Evolutionary conservation across 306 rosid species (phyloP), one percentile per base, ranked within the genome.

Genomic region (Cicer arietinum): DNA sequence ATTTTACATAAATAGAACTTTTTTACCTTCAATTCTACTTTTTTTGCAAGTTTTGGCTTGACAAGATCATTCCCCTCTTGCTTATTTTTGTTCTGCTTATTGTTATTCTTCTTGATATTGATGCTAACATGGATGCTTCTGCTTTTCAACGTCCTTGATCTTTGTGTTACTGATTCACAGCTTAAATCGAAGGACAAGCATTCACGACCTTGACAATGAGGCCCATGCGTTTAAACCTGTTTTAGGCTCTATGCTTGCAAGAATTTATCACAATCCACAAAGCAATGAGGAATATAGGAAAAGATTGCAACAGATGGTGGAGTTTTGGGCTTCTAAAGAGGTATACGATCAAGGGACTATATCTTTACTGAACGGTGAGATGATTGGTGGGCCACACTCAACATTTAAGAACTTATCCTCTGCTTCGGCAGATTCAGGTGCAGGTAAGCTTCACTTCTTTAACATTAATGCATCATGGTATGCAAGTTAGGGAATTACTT

Each of bases 221-320:
- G 89, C 99, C 69, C 92, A 84, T 77, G 97, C 99, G 0, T 86
- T 94, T 37, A 88, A 83, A 67, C 95, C 96, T 78, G 90, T 89
- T 69, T 83, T 94, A 80, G 99, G 99, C 62, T 79, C 97, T 71
- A 90, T 94, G 97, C 96, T 94, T 71, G 93, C 90, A 22, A 89
- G 99, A 88, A 90, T 92, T 64, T 90, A 88, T 81, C 97, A 94
- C 76, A 88, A 94, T 73, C 99, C 96, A 75, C 97, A 86, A 63
- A 94, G 87, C 77, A 90, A 88, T 46, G 97, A 94, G 71, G 99
- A 94, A 78, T 90, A 86, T 81, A 89, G 86, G 84, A 80, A 87
- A 81, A 87, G 92, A 83, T 80, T 94, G 83, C 92, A 90, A 74
- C 93, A 92, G 69, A 88, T 94, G 86, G 88, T 94, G 59, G 97